A percentile compares a stretch with the other conserved stretches of the same genome.
Evolutionary conservation across 805 yeast species (phyloP).

Genomic region (Spencermartinsiella europaea): DNA sequence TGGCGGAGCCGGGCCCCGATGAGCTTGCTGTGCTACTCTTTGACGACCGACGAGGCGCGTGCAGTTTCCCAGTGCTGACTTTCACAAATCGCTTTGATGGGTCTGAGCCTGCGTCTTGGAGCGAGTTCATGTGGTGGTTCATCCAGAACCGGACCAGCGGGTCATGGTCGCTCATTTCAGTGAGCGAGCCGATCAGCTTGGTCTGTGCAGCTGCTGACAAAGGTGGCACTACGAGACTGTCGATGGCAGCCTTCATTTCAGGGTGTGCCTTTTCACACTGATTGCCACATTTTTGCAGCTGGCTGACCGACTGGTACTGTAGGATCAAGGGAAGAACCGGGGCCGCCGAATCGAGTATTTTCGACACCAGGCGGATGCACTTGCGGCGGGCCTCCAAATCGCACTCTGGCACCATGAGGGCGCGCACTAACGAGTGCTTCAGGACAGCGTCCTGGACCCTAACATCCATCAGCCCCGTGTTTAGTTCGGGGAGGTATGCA

Average conservation of each 20-base stretch:
- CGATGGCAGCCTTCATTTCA: background rate
- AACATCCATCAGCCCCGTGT: constrained; percentile 27
- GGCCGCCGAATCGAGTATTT: constrained; percentile 23
- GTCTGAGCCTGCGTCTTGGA: background rate
- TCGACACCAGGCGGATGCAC: constrained; percentile 19
- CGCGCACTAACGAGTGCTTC: constrained; percentile 26
- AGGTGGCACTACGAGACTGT: constrained; percentile 7
- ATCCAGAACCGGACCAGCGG: constrained; percentile 22
- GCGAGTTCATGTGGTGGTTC: constrained; percentile 17
- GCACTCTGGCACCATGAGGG: constrained; percentile 25
- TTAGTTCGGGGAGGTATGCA: constrained; percentile 24
- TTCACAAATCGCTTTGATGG: background rate
- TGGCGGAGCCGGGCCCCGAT: background rate
- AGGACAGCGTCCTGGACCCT: constrained; percentile 27
- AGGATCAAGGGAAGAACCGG: constrained; percentile 24
- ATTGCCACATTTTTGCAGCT: background rate
- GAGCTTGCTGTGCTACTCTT: background rate
- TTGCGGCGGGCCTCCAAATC: constrained; percentile 26
- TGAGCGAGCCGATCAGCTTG: constrained; percentile 16
- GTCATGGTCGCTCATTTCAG: constrained; percentile 22
- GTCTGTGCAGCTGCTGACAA: constrained; percentile 19
- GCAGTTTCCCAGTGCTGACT: background rate
- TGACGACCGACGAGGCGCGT: background rate
- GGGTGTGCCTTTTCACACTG: constrained; percentile 1
- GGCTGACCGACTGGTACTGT: constrained; percentile 10